phyloP scores from a whole-genome alignment of 352 stramenopile species.

The Thalassiosira hispida region DNA sequence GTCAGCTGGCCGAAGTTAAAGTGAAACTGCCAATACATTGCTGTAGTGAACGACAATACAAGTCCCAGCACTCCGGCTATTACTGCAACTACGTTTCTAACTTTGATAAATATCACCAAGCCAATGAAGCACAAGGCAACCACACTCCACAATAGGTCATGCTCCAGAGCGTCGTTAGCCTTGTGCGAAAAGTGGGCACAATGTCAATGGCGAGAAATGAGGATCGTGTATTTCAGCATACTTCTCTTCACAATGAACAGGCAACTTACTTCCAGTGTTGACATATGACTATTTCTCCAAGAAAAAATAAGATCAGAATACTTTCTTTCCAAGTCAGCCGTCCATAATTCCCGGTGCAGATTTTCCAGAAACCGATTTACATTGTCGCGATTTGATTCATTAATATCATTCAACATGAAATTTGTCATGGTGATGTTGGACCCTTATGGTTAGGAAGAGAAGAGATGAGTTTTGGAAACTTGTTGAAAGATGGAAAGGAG shows the following conservation, averaged over 20 bases:
- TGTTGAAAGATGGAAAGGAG: too few species aligned
- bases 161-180: slow-evolving; percentile 21
- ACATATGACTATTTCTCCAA: slow-evolving; percentile 30
- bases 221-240: not conserved
- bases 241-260: not conserved
- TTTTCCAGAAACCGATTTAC: slow-evolving; percentile 21
- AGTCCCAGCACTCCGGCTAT: slow-evolving; percentile 27
- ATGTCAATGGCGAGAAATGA: not conserved
- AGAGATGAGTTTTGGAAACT: too few species aligned
- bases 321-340: slow-evolving; percentile 6
- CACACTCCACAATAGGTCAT: slow-evolving; percentile 29
- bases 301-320: slow-evolving; percentile 32
- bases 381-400: not conserved
- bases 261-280: slow-evolving; percentile 16
- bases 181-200: not conserved
- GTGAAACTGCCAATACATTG: slow-evolving; percentile 41
- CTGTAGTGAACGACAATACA: slow-evolving; percentile 32
- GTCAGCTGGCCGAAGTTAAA: slow-evolving; percentile 40
- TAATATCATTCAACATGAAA: slow-evolving; percentile 13
- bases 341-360: slow-evolving; percentile 27
- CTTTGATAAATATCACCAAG: slow-evolving; percentile 42
- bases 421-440: slow-evolving; percentile 12
- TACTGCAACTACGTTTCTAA: slow-evolving; percentile 28
- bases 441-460: not conserved
- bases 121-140: slow-evolving; percentile 36